phyloP scores from a whole-genome alignment of 129 eudicot genomes.

The Helichrysum umbraculigerum region DNA sequence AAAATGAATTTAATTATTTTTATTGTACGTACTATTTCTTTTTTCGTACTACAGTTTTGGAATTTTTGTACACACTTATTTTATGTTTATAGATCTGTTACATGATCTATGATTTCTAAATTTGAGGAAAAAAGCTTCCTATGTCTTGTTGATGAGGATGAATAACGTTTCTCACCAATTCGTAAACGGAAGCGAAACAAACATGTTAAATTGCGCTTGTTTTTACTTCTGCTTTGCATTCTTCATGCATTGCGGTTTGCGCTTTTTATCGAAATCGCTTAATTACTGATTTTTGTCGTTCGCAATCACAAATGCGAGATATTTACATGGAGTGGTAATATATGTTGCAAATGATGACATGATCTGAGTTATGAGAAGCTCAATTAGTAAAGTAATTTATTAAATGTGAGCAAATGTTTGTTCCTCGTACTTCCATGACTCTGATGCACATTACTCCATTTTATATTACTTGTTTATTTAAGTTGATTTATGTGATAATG shows the following conservation, averaged over 20 bases:
- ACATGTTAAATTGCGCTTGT: constrained; percentile 4
- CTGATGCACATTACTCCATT: constrained; percentile 17
- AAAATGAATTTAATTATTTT: neutral
- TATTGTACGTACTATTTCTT: neutral
- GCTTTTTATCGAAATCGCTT: constrained; percentile 14
- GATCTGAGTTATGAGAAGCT: constrained; percentile 17
- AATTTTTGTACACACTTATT: neutral
- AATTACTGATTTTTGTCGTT: neutral
- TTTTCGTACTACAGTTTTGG: neutral
- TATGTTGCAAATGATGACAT: constrained; percentile 28
- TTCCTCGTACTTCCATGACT: constrained; percentile 32
- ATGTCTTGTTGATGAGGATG: constrained; percentile 42
- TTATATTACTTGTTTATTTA: too few species aligned
- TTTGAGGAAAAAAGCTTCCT: constrained; percentile 20
- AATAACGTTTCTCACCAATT: constrained; percentile 32
- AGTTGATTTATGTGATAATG: too few species aligned
- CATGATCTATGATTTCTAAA: neutral
- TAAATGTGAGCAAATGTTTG: constrained; percentile 24
- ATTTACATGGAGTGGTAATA: neutral
- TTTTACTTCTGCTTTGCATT: constrained; percentile 29
- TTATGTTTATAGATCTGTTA: neutral
- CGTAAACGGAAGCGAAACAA: constrained; percentile 36
- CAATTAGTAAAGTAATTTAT: neutral
- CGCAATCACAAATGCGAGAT: neutral
- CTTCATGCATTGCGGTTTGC: constrained; percentile 16